phyloP scores from a whole-genome alignment of 1,284 basidiomycete species.

The Rhodotorula sp. region DNA sequence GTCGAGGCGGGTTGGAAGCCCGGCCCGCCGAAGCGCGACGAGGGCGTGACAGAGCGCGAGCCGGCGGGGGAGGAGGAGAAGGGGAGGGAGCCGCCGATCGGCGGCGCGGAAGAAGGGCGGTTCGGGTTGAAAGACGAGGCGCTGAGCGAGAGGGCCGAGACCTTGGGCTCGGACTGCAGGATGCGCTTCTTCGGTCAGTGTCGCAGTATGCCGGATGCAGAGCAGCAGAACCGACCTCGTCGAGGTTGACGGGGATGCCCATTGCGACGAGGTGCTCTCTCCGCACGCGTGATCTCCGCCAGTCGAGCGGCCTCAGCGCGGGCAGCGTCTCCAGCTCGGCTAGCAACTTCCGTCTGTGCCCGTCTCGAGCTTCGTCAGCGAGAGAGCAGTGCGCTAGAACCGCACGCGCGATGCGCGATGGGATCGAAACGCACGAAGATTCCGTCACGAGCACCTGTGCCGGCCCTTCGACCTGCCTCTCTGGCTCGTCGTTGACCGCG shows the following conservation, averaged over 20 bases:
- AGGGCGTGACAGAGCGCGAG: slow-evolving; percentile 26
- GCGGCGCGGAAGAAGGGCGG: slow-evolving; percentile 20
- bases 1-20: slow-evolving; percentile 10
- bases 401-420: no score
- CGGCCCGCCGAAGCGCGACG: neutral
- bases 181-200: no score
- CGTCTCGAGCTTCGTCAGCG: neutral
- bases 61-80: slow-evolving; percentile 6
- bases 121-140: slow-evolving; percentile 4
- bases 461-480: slow-evolving; percentile 75
- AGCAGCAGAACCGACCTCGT: slow-evolving; percentile 63
- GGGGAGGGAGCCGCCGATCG: slow-evolving; percentile 5
- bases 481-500: slow-evolving; percentile 67
- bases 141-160: slow-evolving; percentile 8
- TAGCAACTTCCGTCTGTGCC: slow-evolving; percentile 24
- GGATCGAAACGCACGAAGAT: slow-evolving; percentile 28
- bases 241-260: slow-evolving; percentile 87
- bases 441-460: slow-evolving; percentile 70
- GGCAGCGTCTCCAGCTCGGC: slow-evolving; percentile 45
- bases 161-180: slow-evolving; percentile 18
- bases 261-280: slow-evolving; percentile 83
- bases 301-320: slow-evolving; percentile 73
- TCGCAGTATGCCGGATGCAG: neutral
- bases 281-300: slow-evolving; percentile 84
- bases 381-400: neutral